phyloP scores from a whole-genome alignment of 768 basidiomycete genomes.

The Agrocybe praecox region DNA sequence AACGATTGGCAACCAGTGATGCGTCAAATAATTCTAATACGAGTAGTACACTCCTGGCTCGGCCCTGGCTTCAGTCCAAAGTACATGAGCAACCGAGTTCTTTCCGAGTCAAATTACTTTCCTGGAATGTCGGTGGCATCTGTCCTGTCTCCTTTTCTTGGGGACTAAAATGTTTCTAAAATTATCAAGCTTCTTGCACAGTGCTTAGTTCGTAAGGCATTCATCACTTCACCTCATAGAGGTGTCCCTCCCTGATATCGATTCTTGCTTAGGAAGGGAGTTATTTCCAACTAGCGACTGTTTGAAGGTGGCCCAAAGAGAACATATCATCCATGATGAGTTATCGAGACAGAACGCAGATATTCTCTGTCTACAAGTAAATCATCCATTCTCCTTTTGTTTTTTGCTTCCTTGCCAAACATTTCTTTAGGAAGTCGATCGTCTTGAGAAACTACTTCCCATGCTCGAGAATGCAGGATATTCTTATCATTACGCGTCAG shows the following conservation, averaged over 20 bases:
- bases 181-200: conserved; percentile 71
- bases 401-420: neutral
- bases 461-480: conserved; percentile 68
- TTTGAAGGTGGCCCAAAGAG: conserved; percentile 72
- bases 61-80: conserved; percentile 37
- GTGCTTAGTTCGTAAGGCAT: conserved; percentile 68
- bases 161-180: conserved; percentile 12
- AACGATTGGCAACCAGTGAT: conserved; percentile 20
- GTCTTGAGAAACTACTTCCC: conserved; percentile 72
- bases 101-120: conserved; percentile 59
- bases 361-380: conserved; percentile 85
- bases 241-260: neutral
- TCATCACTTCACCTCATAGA: neutral
- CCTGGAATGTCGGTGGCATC: conserved; percentile 77
- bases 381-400: conserved; percentile 10
- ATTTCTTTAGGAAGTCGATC: conserved; percentile 78
- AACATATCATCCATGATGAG: conserved; percentile 77
- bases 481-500: conserved; percentile 63
- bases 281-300: conserved; percentile 87
- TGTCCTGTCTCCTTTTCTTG: neutral
- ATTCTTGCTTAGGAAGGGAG: conserved; percentile 61
- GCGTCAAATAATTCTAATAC: conserved; percentile 2
- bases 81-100: conserved; percentile 13
- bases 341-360: conserved; percentile 75
- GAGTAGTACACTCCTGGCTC: conserved; percentile 24